phyloP scores from a whole-genome alignment of 805 yeast genomes.

The Wickerhamiella occidentalis region DNA sequence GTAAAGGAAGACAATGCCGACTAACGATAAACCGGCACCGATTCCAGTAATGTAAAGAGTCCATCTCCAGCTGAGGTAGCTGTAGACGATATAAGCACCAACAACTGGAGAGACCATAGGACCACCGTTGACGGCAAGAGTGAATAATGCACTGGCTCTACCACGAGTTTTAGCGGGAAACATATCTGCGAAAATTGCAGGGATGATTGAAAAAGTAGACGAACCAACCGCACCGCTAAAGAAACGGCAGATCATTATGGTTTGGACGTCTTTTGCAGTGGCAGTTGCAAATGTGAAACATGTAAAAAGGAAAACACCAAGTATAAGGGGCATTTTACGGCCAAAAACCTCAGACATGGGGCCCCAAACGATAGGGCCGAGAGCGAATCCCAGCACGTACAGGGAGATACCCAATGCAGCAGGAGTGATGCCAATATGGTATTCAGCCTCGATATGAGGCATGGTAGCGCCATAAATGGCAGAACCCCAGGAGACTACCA shows the following conservation, averaged over 20 bases:
- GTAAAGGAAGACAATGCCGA: slow-evolving; percentile 30
- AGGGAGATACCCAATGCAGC: slow-evolving; percentile 66
- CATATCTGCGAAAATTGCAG: slow-evolving; percentile 72
- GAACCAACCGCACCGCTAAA: slow-evolving; percentile 71
- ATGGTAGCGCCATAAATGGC: slow-evolving; percentile 12
- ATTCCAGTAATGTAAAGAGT: slow-evolving; percentile 22
- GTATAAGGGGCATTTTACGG: slow-evolving; percentile 42
- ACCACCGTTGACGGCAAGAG: slow-evolving; percentile 55
- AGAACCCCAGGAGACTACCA: slow-evolving; percentile 12
- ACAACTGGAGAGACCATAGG: slow-evolving; percentile 68
- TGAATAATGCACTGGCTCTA: slow-evolving; percentile 51
- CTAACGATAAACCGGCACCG: slow-evolving; percentile 27
- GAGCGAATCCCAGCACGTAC: slow-evolving; percentile 85
- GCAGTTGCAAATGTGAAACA: slow-evolving; percentile 59
- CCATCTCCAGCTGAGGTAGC: slow-evolving; percentile 14
- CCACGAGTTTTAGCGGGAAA: slow-evolving; percentile 54
- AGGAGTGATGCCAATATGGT: slow-evolving; percentile 52
- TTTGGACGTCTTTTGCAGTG: slow-evolving; percentile 57
- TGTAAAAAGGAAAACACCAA: slow-evolving; percentile 40
- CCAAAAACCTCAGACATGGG: slow-evolving; percentile 62
- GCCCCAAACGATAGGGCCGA: slow-evolving; percentile 87
- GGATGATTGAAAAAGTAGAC: slow-evolving; percentile 67
- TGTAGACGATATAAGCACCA: slow-evolving; percentile 46
- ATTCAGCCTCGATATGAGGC: slow-evolving; percentile 26
- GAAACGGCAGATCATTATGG: slow-evolving; percentile 60